Conservation (phyloP, 202 grass and related monocot species). For the Zizania palustris region DNA sequence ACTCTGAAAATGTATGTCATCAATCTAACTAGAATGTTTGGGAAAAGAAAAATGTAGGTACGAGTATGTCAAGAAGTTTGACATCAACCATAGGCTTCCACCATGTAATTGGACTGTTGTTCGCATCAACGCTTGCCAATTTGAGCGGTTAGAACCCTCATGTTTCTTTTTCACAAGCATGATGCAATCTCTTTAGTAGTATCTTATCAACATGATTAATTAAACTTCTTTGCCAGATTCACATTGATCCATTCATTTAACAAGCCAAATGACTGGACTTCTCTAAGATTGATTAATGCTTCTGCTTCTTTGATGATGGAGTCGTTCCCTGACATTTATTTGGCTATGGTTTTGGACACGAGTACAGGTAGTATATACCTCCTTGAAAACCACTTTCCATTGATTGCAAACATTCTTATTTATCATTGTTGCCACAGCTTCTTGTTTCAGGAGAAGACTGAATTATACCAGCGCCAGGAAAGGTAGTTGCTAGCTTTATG, state of each 20-base stretch:
- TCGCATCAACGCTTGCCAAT: constrained; percentile 64
- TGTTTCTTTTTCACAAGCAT: constrained; percentile 29
- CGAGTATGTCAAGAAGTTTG: constrained; percentile 76
- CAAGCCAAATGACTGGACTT: constrained; percentile 74
- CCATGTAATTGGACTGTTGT: constrained; percentile 73
- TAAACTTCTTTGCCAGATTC: constrained; percentile 43
- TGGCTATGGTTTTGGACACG: constrained; percentile 74
- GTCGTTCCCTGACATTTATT: constrained; percentile 73
- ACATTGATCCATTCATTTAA: constrained; percentile 66
- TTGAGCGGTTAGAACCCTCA: constrained; percentile 57
- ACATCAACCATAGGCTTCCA: constrained; percentile 55
- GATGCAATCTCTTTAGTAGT: constrained; percentile 13
- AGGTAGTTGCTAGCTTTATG: constrained; percentile 49
- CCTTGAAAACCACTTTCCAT: not conserved
- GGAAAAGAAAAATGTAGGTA: constrained; percentile 56
- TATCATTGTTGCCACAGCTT: constrained; percentile 63
- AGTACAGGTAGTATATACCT: constrained; percentile 58
- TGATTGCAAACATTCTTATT: constrained; percentile 23
- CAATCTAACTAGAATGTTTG: constrained; percentile 34
- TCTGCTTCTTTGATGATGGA: constrained; percentile 70
- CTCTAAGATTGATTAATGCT: constrained; percentile 71
- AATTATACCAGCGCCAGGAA: constrained; percentile 65
- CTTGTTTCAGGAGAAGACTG: constrained; percentile 69
- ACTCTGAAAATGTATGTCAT: constrained; percentile 14
- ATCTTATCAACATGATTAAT: constrained; percentile 30